These are phyloP conservation scores for Craspedostauros australis DNA, from an alignment of 108 stramenopile species.

Conservation along the genomic window DNA sequence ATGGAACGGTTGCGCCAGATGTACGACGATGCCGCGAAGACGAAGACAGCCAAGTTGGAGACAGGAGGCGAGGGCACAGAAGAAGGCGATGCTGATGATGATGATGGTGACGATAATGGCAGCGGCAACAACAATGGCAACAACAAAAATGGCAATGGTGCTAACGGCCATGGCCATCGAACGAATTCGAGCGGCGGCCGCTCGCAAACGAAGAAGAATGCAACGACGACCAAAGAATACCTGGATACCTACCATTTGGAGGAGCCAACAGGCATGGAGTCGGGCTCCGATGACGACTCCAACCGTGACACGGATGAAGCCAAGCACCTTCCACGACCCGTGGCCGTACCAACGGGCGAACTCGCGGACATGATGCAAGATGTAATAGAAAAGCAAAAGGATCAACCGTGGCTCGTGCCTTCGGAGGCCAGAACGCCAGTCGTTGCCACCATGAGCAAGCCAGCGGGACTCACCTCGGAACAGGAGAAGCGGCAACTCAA, in stretches of 20 bases:
- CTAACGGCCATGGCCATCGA: too few species aligned
- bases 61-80: neutral
- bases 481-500: conserved; percentile 19
- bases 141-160: neutral
- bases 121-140: neutral
- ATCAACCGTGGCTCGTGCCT: conserved; percentile 70
- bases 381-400: conserved; percentile 39
- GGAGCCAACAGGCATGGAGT: conserved; percentile 7
- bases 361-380: conserved; percentile 47
- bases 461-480: conserved; percentile 2
- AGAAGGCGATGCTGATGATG: neutral
- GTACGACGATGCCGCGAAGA: conserved; percentile 52
- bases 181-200: too few species aligned
- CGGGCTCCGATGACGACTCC: conserved; percentile 1
- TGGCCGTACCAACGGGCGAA: conserved; percentile 45
- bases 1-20: conserved; percentile 54
- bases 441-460: conserved; percentile 7
- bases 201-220: too few species aligned
- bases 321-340: conserved; percentile 44
- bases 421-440: conserved; percentile 57
- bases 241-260: conserved; percentile 23
- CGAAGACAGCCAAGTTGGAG: conserved; percentile 19
- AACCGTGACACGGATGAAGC: too few species aligned
- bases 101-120: neutral
- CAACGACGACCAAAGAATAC: neutral